These are phyloP conservation scores for Lactifluus rugatus DNA, from an alignment of 768 basidiomycete genomes.

Conservation along the genomic window DNA sequence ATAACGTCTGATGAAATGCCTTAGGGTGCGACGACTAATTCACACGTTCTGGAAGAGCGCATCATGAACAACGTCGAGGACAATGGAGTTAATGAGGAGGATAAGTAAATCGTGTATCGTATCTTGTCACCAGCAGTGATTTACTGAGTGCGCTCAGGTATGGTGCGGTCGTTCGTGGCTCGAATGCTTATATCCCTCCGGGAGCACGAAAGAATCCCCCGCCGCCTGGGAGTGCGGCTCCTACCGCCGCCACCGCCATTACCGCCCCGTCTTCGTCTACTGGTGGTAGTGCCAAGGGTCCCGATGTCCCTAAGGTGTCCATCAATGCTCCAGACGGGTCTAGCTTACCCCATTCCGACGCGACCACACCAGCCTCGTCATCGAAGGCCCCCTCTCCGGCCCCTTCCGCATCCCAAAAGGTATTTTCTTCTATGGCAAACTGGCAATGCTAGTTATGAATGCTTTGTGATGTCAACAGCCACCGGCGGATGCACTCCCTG, in stretches of 20 bases:
- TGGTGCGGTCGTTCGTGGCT: conserved; percentile 80
- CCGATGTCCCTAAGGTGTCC: conserved; percentile 61
- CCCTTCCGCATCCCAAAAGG: conserved; percentile 46
- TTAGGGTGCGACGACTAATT: conserved; percentile 58
- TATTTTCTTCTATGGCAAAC: conserved; percentile 22
- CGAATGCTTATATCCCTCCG: conserved; percentile 91
- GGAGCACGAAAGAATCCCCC: conserved; percentile 61
- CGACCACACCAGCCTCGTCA: conserved; percentile 35
- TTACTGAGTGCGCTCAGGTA: conserved; percentile 46
- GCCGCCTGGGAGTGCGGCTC: conserved; percentile 15
- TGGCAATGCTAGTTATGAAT: not conserved
- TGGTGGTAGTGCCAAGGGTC: conserved; percentile 25
- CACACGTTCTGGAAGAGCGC: conserved; percentile 88
- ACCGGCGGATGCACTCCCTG: conserved; percentile 65
- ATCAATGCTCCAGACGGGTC: conserved; percentile 72
- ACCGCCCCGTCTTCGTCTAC: conserved; percentile 24
- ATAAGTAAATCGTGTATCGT: conserved; percentile 54
- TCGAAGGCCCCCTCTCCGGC: conserved; percentile 59
- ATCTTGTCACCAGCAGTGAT: conserved; percentile 17
- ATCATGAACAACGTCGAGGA: conserved; percentile 42
- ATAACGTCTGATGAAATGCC: conserved; percentile 9
- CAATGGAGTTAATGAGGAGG: conserved; percentile 82
- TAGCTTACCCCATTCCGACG: conserved; percentile 32
- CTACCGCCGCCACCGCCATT: conserved; percentile 18
- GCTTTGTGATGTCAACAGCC: conserved; percentile 33